A percentile compares a stretch with the other conserved stretches of the same genome.
phyloP scores from a whole-genome alignment of 2,329 filamentous ascomycete species.

The Trichophyton verrucosum region DNA sequence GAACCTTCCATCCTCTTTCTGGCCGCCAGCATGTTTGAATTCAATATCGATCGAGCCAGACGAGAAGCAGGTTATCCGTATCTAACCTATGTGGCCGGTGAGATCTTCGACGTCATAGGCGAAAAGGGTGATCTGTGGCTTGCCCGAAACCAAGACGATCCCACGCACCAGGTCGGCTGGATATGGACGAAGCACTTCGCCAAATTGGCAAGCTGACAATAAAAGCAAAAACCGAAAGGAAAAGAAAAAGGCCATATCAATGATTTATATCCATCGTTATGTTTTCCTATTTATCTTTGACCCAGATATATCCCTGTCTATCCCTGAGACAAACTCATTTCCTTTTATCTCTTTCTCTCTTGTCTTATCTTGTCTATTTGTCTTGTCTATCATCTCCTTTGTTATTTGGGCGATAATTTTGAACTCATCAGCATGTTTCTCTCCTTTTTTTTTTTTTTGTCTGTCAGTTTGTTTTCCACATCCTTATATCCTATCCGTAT shows the following conservation, averaged over 20 bases:
- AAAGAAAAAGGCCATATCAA: background rate
- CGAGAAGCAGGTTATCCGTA: slow-evolving; percentile 93
- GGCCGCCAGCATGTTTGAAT: slow-evolving; percentile 88
- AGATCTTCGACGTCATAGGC: slow-evolving; percentile 87
- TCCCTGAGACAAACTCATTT: background rate
- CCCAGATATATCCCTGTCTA: background rate
- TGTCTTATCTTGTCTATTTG: background rate
- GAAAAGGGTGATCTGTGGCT: slow-evolving; percentile 98
- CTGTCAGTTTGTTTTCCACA: slow-evolving; percentile 6
- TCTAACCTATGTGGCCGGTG: slow-evolving; percentile 85
- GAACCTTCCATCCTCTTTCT: slow-evolving; percentile 62
- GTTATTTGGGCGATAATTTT: slow-evolving; percentile 3
- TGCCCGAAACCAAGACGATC: slow-evolving; percentile 91
- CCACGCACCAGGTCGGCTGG: slow-evolving; percentile 70
- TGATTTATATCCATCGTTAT: background rate
- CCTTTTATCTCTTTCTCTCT: background rate
- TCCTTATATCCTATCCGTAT: background rate
- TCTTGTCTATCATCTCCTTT: slow-evolving; percentile 1
- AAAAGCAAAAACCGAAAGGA: no score
- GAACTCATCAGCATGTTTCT: slow-evolving; percentile 5
- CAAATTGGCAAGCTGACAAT: slow-evolving; percentile 25
- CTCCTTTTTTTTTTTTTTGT: slow-evolving; percentile 9
- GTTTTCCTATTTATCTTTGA: background rate
- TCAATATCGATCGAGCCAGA: slow-evolving; percentile 87
- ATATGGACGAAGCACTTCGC: slow-evolving; percentile 99